These are phyloP conservation scores for Pseudogymnoascus sp. DNA, from an alignment of 2,329 filamentous ascomycete species.

Conservation along the genomic window DNA sequence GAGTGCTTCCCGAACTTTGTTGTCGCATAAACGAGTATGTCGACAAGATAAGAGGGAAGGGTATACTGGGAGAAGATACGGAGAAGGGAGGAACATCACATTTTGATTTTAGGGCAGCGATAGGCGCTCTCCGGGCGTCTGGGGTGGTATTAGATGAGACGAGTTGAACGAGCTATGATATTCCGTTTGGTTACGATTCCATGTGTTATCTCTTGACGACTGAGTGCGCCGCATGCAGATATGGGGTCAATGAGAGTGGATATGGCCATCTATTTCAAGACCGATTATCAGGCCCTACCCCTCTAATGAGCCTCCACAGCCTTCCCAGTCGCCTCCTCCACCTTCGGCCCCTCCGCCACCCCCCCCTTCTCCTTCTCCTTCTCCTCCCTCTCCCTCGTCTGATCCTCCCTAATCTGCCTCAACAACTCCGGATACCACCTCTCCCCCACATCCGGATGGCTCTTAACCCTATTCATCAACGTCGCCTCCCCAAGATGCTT, in stretches of 20 bases:
- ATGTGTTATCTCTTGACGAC: not conserved
- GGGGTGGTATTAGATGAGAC: not conserved
- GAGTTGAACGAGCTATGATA: not conserved
- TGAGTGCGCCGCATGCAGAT: not conserved
- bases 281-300: not conserved
- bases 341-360: constrained; percentile 13
- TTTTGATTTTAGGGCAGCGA: constrained; percentile 6
- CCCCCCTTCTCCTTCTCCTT: constrained; percentile 17
- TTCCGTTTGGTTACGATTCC: not conserved
- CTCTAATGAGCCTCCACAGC: constrained; percentile 35
- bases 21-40: not conserved
- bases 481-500: constrained; percentile 74
- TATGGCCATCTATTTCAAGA: not conserved
- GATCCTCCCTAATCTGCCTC: constrained; percentile 49
- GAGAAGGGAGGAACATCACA: not conserved
- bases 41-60: not conserved
- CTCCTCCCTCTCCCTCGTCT: constrained; percentile 37
- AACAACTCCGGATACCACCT: constrained; percentile 61
- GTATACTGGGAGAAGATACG: not conserved
- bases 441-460: constrained; percentile 79
- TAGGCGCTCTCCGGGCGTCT: constrained; percentile 9
- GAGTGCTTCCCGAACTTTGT: constrained; percentile 60
- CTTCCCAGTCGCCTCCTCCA: constrained; percentile 16
- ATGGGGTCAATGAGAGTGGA: not conserved
- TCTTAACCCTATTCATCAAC: constrained; percentile 75